A percentile compares a stretch with the other conserved stretches of the same genome.
phyloP scores from a whole-genome alignment of 495 filamentous ascomycete species.

The Xylona heveae region DNA sequence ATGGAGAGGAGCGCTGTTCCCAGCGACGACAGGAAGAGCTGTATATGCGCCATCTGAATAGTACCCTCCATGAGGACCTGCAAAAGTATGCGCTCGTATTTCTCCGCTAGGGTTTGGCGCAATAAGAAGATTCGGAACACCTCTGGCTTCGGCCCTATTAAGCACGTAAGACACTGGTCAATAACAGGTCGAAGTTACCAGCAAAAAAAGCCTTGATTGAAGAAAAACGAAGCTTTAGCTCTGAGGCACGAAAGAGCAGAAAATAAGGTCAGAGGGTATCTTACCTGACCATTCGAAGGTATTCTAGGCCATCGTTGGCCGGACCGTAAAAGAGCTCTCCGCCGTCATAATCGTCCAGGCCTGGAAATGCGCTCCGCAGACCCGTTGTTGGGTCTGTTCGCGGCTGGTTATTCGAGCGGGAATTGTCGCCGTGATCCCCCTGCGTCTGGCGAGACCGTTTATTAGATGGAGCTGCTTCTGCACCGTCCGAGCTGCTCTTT shows the following conservation, averaged over 20 bases:
- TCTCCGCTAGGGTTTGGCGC: conserved; percentile 22
- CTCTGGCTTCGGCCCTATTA: conserved; percentile 46
- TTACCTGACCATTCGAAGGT: conserved; percentile 67
- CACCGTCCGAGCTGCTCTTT: too few relatives aligned
- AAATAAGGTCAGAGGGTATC: conserved; percentile 11
- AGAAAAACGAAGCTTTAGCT: conserved; percentile 5
- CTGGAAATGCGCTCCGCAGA: conserved; percentile 58
- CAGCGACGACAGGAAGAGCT: conserved; percentile 21
- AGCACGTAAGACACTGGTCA: neutral
- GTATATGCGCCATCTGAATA: conserved; percentile 55
- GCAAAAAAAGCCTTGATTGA: conserved; percentile 3
- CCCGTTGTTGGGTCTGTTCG: conserved; percentile 46
- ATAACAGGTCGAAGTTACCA: neutral
- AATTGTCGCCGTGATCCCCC: too few relatives aligned
- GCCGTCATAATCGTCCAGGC: conserved; percentile 30
- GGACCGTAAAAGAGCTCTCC: conserved; percentile 31
- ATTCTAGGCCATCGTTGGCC: conserved; percentile 41
- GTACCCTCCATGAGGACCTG: conserved; percentile 32
- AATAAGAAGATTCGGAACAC: conserved; percentile 42
- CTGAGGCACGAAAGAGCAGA: conserved; percentile 3
- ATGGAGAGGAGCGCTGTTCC: too few relatives aligned
- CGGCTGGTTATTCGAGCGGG: too few relatives aligned
- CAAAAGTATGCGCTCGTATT: conserved; percentile 8
- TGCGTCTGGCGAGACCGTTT: too few relatives aligned
- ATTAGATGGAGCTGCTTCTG: too few relatives aligned